Base-by-base conservation (phyloP, 2,329 filamentous ascomycete genomes). In the Colletotrichum shisoi region DNA sequence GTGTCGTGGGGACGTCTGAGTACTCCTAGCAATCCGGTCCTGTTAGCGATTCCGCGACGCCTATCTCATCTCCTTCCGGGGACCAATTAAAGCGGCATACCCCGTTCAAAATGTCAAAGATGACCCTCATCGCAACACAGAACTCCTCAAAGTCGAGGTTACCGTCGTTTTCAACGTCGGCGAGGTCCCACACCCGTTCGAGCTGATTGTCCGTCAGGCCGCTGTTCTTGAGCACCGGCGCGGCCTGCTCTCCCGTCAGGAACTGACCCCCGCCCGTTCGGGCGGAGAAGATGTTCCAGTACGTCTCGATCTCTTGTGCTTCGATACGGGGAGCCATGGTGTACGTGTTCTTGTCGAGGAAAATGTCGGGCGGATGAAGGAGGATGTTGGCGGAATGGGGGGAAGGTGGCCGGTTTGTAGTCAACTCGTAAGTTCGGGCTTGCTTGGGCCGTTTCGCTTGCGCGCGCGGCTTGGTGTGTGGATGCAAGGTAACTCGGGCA, bases 141-240 rank as follows among this genome's bases (percentile, higher is more conserved):
- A 99, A 99, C 84, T 99, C 95, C 81, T 99, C 95, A 82, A 99
- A 99, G 80, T 99, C 95, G 62, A 99, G 84, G 79, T 96, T 96
- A 70, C 95, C 95, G 82, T 99, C 95, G 73, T 94, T 94, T 80
- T 99, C 95, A 69, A 99, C 93, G 77, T 99, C 95, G 66, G 95
- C 93, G 70, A 99, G 85, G 76, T 99, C 95, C 95, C 95, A 99
- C 70, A 99, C 92, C 73, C 89, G 87, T 81, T 98, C 95, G n/a
- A 99, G 89, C 81, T 99, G 94, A 75, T 85, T 84, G 74, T 88
- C 86, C 63, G 84, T 83, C 69, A 88, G 78, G 13, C 86, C 86
- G 71, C 85, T 87, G 79, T 88, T 88, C 78, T 88, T 88, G 60
- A 88, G 81, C 48, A 88, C 84, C 13, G 86, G 86, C 56, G 85